phyloP scores from a whole-genome alignment of 805 yeast genomes.

The Metschnikowia koreensis region DNA sequence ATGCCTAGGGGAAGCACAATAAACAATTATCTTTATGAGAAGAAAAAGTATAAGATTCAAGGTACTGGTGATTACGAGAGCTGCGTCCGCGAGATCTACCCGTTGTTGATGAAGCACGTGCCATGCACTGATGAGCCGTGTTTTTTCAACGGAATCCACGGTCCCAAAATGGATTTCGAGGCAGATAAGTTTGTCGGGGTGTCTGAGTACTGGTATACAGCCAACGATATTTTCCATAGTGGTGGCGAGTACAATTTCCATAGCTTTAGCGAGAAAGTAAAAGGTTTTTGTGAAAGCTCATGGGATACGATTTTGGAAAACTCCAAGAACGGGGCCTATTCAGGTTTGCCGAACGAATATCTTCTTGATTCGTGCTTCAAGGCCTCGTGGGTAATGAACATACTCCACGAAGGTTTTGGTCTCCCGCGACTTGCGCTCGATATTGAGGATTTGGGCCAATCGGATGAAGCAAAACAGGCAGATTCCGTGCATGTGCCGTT shows the following conservation, averaged over 20 bases:
- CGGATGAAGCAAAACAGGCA: conserved; percentile 19
- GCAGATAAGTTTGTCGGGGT: conserved; percentile 86
- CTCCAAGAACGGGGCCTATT: conserved; percentile 57
- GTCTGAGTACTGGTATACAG: conserved; percentile 97
- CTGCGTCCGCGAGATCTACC: conserved; percentile 72
- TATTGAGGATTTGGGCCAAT: conserved; percentile 26
- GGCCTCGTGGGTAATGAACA: conserved; percentile 88
- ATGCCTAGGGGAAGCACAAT: conserved; percentile 61
- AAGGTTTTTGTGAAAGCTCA: conserved; percentile 69
- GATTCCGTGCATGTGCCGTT: conserved; percentile 54
- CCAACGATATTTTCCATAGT: conserved; percentile 83
- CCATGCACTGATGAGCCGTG: conserved; percentile 91
- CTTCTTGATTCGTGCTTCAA: conserved; percentile 85
- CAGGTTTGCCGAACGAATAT: conserved; percentile 49
- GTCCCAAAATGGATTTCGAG: conserved; percentile 79
- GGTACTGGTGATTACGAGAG: conserved; percentile 80
- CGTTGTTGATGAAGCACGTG: conserved; percentile 69
- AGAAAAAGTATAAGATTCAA: conserved; percentile 45
- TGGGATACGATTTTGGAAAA: conserved; percentile 58
- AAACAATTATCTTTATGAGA: conserved; percentile 45
- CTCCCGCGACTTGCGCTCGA: conserved; percentile 72
- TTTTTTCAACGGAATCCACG: conserved; percentile 92
- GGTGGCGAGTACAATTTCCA: conserved; percentile 86
- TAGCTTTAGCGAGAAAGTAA: conserved; percentile 62
- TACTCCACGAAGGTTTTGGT: conserved; percentile 89